phyloP scores from a whole-genome alignment of 83 land plant species.

The Thuja plicata region DNA sequence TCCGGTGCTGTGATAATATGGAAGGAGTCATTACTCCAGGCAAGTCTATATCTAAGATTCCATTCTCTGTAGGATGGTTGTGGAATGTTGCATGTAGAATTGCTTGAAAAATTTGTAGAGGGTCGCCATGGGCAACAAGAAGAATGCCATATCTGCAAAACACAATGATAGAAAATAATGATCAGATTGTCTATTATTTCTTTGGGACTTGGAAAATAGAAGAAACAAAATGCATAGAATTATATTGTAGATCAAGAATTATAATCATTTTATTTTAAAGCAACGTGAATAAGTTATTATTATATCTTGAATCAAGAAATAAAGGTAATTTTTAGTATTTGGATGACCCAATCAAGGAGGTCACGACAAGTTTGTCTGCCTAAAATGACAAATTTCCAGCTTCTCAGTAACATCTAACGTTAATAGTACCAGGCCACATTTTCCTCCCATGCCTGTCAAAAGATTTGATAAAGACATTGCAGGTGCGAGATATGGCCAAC shows the following conservation, averaged over 20 bases:
- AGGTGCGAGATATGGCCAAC: not conserved
- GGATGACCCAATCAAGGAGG: not conserved
- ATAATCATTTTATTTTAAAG: not conserved
- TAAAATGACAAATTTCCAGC: not conserved
- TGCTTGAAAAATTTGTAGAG: constrained; percentile 86
- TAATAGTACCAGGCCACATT: not conserved
- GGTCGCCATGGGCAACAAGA: constrained; percentile 92
- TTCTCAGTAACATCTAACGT: not conserved
- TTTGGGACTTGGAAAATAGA: not conserved
- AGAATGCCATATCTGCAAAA: constrained; percentile 65
- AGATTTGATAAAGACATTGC: not conserved
- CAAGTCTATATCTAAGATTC: constrained; percentile 34
- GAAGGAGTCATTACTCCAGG: constrained; percentile 27
- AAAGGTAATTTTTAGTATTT: too few species aligned
- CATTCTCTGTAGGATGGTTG: not conserved
- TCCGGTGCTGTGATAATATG: constrained; percentile 54
- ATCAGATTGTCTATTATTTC: not conserved
- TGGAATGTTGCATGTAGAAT: constrained; percentile 42
- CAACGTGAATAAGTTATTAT: too few species aligned
- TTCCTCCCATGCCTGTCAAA: not conserved
- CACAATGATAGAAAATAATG: not conserved
- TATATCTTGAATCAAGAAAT: not conserved
- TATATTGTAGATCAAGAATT: not conserved
- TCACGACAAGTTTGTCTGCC: not conserved
- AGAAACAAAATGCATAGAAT: not conserved